Evolutionary conservation across 129 eudicot genomes (phyloP), one percentile per base, ranked within the genome.

Genomic region (Arctium lappa): DNA sequence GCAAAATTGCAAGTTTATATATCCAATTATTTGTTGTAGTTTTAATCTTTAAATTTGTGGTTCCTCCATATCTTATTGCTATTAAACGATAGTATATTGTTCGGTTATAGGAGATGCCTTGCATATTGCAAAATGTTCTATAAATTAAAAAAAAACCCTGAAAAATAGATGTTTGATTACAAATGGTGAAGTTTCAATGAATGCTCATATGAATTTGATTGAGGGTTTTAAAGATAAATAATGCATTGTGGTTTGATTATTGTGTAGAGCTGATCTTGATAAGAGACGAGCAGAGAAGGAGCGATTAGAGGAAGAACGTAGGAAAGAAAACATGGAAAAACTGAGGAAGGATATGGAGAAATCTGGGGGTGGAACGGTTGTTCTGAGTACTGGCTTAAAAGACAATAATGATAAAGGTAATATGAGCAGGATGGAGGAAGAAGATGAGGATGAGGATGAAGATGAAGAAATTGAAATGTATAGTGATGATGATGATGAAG

Each of bases 311-410:
- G 97, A 91, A 68, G 95, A 95, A 71, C 97, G 94, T 31, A 86
- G 90, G 85, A 86, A 87, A 65, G 98, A 91, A 48, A 93, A 86
- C 91, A 93, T 95, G 97, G 98, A 95, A 9, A 95, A 90, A 86
- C 89, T 95, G 76, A 90, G 98, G 92, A 93, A 87, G 79, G 99
- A 95, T 72, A 91, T 95, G 97, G 98, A 91, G 91, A 88, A 81
- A 78, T 88, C 97, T 1, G 83, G 88, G 27, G 98, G 97, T 39
- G 99, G 90, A 72, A 90, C 94, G 10, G 93, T 93, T 79, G 98
- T 93, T 0, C 79, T 93, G 87, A 89, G 86, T 88, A 95, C 99
- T 2, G 97, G 97, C 81, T 88, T 91, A 84, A 95, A 95, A 88
- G 95, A 88, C 81, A 80, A 34, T 22, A 56, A 71, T 3, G 73